These are phyloP conservation scores for Calonectria pauciramosa DNA, from an alignment of 2,329 filamentous ascomycete species.

Conservation along the genomic window DNA sequence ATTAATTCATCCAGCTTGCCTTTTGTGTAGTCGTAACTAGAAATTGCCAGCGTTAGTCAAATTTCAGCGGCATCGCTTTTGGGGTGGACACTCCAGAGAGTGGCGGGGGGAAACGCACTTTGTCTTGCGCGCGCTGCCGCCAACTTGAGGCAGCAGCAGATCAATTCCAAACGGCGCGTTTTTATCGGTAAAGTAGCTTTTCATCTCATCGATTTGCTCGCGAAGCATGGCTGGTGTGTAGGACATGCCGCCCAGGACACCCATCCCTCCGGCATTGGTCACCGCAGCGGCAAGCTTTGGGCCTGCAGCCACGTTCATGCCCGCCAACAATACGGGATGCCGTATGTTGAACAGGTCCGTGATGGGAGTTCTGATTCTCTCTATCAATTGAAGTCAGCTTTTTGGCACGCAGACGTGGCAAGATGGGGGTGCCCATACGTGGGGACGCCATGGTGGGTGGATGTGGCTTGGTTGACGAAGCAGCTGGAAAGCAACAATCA, in stretches of 20 bases:
- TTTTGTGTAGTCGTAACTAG: slow-evolving; percentile 99
- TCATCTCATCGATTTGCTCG: slow-evolving; percentile 95
- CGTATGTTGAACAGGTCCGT: slow-evolving; percentile 99
- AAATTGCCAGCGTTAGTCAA: background rate
- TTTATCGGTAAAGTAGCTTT: slow-evolving; percentile 89
- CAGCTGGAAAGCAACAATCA: background rate
- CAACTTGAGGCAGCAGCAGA: slow-evolving; percentile 92
- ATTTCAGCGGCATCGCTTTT: background rate
- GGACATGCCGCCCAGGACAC: slow-evolving; percentile 94
- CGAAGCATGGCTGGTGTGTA: slow-evolving; percentile 98
- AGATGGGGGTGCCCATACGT: slow-evolving; percentile 63
- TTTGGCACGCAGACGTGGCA: background rate
- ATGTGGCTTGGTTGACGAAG: background rate
- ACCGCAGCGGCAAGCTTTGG: slow-evolving; percentile 97
- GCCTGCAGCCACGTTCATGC: slow-evolving; percentile 99
- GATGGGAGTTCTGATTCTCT: slow-evolving; percentile 83
- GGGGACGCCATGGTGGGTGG: slow-evolving; percentile 78
- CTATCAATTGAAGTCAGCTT: slow-evolving; percentile 40
- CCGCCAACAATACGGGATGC: slow-evolving; percentile 94
- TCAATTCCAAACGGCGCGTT: slow-evolving; percentile 96
- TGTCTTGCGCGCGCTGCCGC: slow-evolving; percentile 93
- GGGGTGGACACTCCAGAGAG: background rate
- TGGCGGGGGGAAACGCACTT: slow-evolving; percentile 67
- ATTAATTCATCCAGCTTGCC: slow-evolving; percentile 94
- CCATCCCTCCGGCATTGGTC: slow-evolving; percentile 94